Evolutionary conservation across 2,329 filamentous ascomycete genomes (phyloP), one percentile per base, ranked within the genome.

Genomic region (Fusarium nanum): DNA sequence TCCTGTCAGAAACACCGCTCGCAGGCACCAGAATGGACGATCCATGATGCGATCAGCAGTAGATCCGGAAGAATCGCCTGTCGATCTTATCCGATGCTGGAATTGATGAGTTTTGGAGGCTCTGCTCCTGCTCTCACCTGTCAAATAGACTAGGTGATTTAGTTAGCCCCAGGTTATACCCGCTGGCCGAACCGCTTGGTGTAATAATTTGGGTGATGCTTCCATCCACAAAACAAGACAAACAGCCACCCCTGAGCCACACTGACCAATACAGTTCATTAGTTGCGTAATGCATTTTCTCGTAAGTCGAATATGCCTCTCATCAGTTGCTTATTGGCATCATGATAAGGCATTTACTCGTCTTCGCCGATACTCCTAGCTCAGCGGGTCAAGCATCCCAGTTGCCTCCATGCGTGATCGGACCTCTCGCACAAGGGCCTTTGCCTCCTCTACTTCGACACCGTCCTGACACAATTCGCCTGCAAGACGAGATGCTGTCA

Each of bases 401-500:
- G 77, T 76, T n/a, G 79, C 81, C 52, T 93, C 92, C 80, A 94
- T 86, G 71, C 92, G 87, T 7, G 92, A 92, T 72, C 94, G 87
- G 14, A 97, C 91, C 79, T 98, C 95, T 66, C 93, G 87, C 67
- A 97, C 92, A 73, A 98, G 83, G 6, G 94, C 93, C 82, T 98
- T 98, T 28, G 96, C 96, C 80, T 99, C 96, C 78, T 99, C 96
- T 4, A 98, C 93, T 80, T 98, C 96, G 27, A 97, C 91, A 1
- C 96, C 96, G 80, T 99, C 96, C 80, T 98, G 93, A 78, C 94
- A 98, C 47, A 99, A 83, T 81, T 99, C 96, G 66, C 91, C 93
- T 1, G 94, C 94, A 44, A 98, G 83, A 67, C 93, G 89, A 81
- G 92, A 92, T 6, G 93, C 93, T 22, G 92, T 87, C 32, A 86